phyloP scores from a whole-genome alignment of 169 alveolate genomes.

The Eimeria sp. region DNA sequence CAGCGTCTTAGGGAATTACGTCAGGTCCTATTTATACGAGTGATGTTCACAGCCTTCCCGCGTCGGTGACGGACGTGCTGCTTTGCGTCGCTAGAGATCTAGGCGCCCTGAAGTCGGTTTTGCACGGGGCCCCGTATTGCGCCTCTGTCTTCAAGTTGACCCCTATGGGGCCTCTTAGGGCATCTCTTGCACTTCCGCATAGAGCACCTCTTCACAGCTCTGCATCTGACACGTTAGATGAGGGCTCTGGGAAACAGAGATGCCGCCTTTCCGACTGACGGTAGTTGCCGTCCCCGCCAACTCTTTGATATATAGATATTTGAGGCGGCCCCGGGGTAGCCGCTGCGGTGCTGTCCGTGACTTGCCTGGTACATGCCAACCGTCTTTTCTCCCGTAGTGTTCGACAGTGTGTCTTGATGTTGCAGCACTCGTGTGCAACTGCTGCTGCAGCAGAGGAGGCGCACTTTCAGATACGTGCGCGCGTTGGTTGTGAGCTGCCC shows the following conservation, averaged over 20 bases:
- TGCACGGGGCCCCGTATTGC: conserved; percentile 37
- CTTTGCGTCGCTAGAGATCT: conserved; percentile 13
- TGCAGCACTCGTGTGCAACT: not conserved
- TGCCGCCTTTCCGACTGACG: not conserved
- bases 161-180: not conserved
- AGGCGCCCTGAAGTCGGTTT: conserved; percentile 38
- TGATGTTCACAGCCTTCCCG: conserved; percentile 71
- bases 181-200: not conserved
- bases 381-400: not conserved
- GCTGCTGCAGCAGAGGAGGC: not conserved
- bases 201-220: not conserved
- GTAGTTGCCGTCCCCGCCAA: not conserved
- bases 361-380: not conserved
- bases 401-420: not conserved
- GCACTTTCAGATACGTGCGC: not conserved
- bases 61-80: conserved; percentile 23
- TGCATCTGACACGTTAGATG: not conserved
- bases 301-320: not conserved
- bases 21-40: conserved; percentile 63
- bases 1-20: conserved; percentile 68
- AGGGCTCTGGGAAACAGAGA: not conserved
- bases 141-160: conserved; percentile 45
- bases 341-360: not conserved
- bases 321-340: not conserved
- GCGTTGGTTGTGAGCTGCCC: not conserved